Percentiles rank a stretch among this genome's conserved stretches.
Evolutionary conservation across 2,329 filamentous ascomycete genomes (phyloP).

Genomic region (Aquanectria penicillioides): DNA sequence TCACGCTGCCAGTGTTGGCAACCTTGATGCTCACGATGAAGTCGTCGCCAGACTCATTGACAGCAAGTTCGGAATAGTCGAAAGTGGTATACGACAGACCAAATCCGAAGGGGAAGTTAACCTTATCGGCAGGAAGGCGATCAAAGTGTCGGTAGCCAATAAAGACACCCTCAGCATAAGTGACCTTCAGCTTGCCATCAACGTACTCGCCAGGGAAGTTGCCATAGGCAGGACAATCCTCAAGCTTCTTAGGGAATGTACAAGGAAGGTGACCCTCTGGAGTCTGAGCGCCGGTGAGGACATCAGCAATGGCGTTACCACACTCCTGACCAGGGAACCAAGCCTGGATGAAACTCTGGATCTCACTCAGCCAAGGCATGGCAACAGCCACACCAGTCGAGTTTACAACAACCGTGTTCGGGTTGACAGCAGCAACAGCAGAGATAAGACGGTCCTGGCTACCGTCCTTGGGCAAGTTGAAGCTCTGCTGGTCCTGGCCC

Average conservation of each 20-base stretch:
- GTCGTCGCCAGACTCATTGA: conserved; percentile 43
- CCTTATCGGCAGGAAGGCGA: conserved; percentile 62
- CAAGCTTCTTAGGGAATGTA: conserved; percentile 67
- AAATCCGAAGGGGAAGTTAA: conserved; percentile 74
- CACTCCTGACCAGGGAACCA: conserved; percentile 78
- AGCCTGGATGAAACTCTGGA: conserved; percentile 71
- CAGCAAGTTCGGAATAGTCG: conserved; percentile 71
- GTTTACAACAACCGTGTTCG: conserved; percentile 69
- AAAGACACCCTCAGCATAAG: conserved; percentile 77
- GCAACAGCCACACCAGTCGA: conserved; percentile 72
- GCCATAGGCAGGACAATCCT: conserved; percentile 73
- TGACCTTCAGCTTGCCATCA: conserved; percentile 61
- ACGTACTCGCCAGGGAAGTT: conserved; percentile 64
- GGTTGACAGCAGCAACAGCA: conserved; percentile 65
- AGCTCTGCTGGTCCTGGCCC: conserved; percentile 76
- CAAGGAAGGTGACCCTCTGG: conserved; percentile 72
- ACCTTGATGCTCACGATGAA: conserved; percentile 60
- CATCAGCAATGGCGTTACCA: conserved; percentile 74
- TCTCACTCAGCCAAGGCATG: conserved; percentile 64
- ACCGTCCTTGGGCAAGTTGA: conserved; percentile 70
- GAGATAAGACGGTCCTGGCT: conserved; percentile 70
- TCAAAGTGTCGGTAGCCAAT: conserved; percentile 77
- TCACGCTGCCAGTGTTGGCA: conserved; percentile 65
- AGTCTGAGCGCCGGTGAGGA: conserved; percentile 71
- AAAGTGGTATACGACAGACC: conserved; percentile 51